Conservation (phyloP, 306 rosid species). For the Acmispon strigosus region DNA sequence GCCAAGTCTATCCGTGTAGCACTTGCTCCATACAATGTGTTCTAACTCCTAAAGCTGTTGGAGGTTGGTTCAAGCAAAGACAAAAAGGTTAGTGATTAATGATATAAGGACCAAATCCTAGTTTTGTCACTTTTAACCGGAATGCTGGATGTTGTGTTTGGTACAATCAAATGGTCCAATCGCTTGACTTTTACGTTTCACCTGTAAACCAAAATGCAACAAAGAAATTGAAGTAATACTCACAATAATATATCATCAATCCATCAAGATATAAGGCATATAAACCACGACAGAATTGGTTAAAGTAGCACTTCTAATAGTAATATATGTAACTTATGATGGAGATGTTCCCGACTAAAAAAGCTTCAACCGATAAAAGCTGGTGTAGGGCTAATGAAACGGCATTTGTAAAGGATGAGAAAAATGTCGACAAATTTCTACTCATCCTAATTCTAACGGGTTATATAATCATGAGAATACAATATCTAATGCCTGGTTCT, state of each 20-base stretch:
- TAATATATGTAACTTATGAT: neutral
- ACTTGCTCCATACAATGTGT: conserved; percentile 15
- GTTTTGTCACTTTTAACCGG: conserved; percentile 20
- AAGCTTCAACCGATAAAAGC: neutral
- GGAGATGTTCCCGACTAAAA: neutral
- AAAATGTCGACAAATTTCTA: neutral
- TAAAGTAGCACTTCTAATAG: neutral
- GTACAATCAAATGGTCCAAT: conserved; percentile 92
- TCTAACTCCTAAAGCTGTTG: conserved; percentile 1
- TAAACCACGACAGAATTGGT: neutral
- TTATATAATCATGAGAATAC: neutral
- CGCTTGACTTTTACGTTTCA: conserved; percentile 60
- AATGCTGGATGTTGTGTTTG: conserved; percentile 42
- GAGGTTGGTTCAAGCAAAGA: neutral
- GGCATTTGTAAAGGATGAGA: neutral
- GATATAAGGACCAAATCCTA: conserved; percentile 4
- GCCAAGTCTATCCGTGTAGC: neutral
- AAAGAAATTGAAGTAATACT: neutral
- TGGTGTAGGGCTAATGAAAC: no score
- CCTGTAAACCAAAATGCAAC: conserved; percentile 46
- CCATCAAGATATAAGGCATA: neutral
- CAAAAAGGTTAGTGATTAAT: conserved; percentile 24
- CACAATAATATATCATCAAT: neutral
- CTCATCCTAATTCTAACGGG: neutral
- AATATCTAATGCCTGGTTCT: neutral